Conservation (phyloP, 257 asterid species). For the Ligustrum vulgare region DNA sequence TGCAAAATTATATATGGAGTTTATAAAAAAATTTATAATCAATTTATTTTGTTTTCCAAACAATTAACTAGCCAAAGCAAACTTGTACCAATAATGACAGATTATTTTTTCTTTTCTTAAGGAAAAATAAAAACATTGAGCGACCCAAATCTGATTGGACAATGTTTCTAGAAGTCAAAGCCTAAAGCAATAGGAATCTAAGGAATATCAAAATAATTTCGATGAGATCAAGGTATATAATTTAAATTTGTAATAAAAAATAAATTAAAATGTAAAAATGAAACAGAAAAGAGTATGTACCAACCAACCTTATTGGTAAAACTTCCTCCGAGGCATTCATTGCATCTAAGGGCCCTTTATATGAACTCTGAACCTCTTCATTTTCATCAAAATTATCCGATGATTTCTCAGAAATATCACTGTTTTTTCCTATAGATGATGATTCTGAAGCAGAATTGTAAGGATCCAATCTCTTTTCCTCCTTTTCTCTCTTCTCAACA, state of each 20-base stretch:
- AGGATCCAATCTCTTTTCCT: constrained; percentile 10
- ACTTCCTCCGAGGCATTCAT: constrained; percentile 67
- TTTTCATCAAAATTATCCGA: constrained; percentile 45
- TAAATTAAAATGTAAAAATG: not conserved
- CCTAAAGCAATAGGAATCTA: not conserved
- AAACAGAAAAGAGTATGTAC: not conserved
- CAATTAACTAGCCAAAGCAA: not conserved
- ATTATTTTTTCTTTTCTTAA: not conserved
- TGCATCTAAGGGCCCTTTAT: constrained; percentile 60
- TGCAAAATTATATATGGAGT: no score
- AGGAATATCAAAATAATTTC: no score
- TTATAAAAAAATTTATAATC: no score
- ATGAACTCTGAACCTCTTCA: constrained; percentile 80
- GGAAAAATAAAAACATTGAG: not conserved
- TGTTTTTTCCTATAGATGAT: constrained; percentile 78
- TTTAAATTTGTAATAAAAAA: not conserved
- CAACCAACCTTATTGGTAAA: constrained; percentile 66
- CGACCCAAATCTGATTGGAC: not conserved
- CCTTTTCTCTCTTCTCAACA: constrained; percentile 7
- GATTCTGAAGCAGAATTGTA: constrained; percentile 45
- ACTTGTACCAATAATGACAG: not conserved
- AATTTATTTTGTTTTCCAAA: no score
- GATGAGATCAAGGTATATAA: not conserved
- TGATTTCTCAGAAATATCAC: constrained; percentile 66
- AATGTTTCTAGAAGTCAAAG: not conserved